A percentile compares a stretch with the other conserved stretches of the same genome.
Evolutionary conservation across 805 yeast species (phyloP).

Genomic region (Barnettozyma siamensis): DNA sequence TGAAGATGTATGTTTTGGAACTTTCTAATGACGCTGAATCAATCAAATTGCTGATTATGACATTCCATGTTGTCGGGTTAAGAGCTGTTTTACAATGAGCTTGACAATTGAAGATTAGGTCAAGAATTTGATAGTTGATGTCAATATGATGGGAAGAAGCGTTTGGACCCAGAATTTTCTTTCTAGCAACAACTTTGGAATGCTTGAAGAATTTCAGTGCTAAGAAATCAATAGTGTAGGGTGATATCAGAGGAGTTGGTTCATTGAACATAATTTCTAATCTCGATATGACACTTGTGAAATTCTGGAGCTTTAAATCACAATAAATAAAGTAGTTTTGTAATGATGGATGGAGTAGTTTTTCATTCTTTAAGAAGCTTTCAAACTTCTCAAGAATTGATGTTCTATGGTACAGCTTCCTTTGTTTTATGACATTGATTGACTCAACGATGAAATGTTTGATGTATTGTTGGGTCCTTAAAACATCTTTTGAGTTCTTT

Average conservation of each 20-base stretch:
- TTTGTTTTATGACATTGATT: neutral
- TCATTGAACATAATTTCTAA: constrained; percentile 6
- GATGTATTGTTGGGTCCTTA: neutral
- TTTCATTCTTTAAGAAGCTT: constrained; percentile 4
- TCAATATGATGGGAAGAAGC: neutral
- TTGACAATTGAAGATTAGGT: constrained; percentile 6
- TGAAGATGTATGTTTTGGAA: constrained; percentile 8
- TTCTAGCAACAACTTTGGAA: constrained; percentile 4
- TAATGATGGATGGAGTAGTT: constrained; percentile 7
- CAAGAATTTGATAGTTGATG: constrained; percentile 6
- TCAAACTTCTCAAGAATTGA: constrained; percentile 13
- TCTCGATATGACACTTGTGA: constrained; percentile 9
- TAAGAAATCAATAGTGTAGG: constrained; percentile 10
- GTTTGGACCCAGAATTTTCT: constrained; percentile 3
- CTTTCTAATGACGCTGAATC: constrained; percentile 12
- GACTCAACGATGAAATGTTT: constrained; percentile 5
- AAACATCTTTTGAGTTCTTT: neutral
- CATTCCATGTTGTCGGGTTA: constrained; percentile 14
- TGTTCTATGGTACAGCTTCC: constrained; percentile 4
- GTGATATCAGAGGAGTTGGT: constrained; percentile 2
- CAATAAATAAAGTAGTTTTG: constrained; percentile 14
- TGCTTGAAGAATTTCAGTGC: constrained; percentile 6
- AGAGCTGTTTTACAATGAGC: constrained; percentile 2
- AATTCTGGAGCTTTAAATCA: constrained; percentile 9
- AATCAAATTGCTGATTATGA: constrained; percentile 11